A percentile compares a stretch with the other conserved stretches of the same genome.
phyloP scores from a whole-genome alignment of 1,139 yeast genomes.

The Yamadazyma siamensis region DNA sequence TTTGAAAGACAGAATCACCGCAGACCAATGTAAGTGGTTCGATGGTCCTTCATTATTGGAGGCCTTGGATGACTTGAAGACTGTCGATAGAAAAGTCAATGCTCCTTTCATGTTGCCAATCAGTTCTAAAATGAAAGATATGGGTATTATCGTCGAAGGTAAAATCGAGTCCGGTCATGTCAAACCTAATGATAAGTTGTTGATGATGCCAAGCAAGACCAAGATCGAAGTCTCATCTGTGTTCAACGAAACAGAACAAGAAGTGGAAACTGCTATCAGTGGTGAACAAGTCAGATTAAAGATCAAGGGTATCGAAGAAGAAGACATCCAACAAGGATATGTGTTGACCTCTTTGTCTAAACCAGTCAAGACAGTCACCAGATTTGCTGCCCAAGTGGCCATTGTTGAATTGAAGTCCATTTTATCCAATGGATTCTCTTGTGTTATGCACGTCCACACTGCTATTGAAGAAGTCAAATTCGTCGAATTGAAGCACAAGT shows the following conservation, averaged over 20 bases:
- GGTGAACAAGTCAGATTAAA: slow-evolving; percentile 97
- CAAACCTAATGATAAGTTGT: slow-evolving; percentile 69
- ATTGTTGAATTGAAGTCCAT: slow-evolving; percentile 94
- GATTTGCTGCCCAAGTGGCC: slow-evolving; percentile 94
- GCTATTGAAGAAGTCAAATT: slow-evolving; percentile 94
- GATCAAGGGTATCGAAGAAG: slow-evolving; percentile 95
- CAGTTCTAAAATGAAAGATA: slow-evolving; percentile 89
- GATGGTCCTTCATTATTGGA: slow-evolving; percentile 88
- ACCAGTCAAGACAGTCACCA: slow-evolving; percentile 89
- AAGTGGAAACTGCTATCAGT: slow-evolving; percentile 83
- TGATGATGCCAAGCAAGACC: slow-evolving; percentile 90
- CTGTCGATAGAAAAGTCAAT: slow-evolving; percentile 79
- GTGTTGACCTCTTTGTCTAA: slow-evolving; percentile 80
- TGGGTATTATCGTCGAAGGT: slow-evolving; percentile 97
- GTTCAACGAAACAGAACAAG: slow-evolving; percentile 93
- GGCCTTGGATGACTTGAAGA: slow-evolving; percentile 78
- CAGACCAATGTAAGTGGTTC: slow-evolving; percentile 84
- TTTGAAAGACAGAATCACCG: slow-evolving; percentile 75
- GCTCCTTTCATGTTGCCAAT: slow-evolving; percentile 98
- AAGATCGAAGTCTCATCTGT: slow-evolving; percentile 81
- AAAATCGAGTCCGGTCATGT: slow-evolving; percentile 95
- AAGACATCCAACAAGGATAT: slow-evolving; percentile 87
- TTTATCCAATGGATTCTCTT: slow-evolving; percentile 90
- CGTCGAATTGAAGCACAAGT: slow-evolving; percentile 80
- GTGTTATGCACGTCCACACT: slow-evolving; percentile 98